phyloP scores from a whole-genome alignment of 2,329 filamentous ascomycete genomes.

The Graphilbum sp. region DNA sequence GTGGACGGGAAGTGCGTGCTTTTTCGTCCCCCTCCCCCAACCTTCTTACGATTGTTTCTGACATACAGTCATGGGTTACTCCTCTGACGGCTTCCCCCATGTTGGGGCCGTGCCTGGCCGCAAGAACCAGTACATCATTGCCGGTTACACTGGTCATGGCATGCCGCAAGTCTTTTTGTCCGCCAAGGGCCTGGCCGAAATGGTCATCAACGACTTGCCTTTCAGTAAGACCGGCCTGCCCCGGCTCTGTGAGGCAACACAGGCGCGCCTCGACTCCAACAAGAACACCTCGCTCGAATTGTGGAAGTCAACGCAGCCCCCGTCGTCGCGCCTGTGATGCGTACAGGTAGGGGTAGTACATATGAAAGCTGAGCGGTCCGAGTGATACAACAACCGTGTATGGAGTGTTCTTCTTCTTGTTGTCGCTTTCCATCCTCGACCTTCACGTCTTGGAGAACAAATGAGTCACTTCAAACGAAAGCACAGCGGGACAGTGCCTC shows the following conservation, averaged over 20 bases:
- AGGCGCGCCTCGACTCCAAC: constrained; percentile 1
- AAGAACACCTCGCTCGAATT: background rate
- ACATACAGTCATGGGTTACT: constrained; percentile 29
- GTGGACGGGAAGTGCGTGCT: constrained; percentile 22
- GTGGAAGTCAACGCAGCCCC: constrained; percentile 1
- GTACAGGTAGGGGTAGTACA: no score
- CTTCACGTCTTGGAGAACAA: no score
- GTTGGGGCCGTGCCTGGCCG: constrained; percentile 25
- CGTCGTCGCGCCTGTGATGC: no score
- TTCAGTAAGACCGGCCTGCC: constrained; percentile 22
- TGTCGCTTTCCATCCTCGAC: no score
- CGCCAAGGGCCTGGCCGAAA: constrained; percentile 22
- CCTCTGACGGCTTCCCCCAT: constrained; percentile 22
- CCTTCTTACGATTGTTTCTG: constrained; percentile 6
- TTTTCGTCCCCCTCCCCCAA: background rate
- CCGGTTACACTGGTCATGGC: constrained; percentile 34
- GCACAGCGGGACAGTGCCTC: no score
- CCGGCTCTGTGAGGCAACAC: constrained; percentile 17
- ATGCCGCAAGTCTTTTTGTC: constrained; percentile 29
- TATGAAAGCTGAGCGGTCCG: no score
- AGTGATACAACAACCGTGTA: no score
- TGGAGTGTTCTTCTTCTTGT: no score
- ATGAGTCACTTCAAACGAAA: no score
- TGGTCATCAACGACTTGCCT: constrained; percentile 14
- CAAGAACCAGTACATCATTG: constrained; percentile 24